These are phyloP conservation scores for Plenodomus lindquistii DNA, from an alignment of 2,329 filamentous ascomycete species.

Conservation along the genomic window DNA sequence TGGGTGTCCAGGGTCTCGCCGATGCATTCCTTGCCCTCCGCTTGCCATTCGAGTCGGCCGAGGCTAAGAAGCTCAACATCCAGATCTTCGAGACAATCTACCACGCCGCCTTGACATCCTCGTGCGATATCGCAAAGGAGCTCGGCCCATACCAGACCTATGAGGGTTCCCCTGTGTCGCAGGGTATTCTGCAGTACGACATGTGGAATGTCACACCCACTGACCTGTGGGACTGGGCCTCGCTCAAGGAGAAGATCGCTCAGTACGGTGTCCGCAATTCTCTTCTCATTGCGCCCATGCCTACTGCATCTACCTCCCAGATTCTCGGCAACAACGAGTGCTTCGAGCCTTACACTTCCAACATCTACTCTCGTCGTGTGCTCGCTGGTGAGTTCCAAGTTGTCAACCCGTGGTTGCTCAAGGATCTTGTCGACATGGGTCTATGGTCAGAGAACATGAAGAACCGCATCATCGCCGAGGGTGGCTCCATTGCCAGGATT, in stretches of 20 bases:
- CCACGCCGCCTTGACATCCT: constrained; percentile 89
- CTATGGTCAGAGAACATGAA: constrained; percentile 99
- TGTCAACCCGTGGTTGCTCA: constrained; percentile 97
- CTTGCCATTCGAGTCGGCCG: constrained; percentile 93
- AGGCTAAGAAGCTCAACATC: constrained; percentile 91
- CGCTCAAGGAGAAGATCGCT: constrained; percentile 87
- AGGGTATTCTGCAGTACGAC: constrained; percentile 96
- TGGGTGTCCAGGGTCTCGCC: constrained; percentile 96
- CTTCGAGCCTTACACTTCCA: constrained; percentile 99
- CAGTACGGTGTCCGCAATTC: constrained; percentile 95
- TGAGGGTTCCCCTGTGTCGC: constrained; percentile 88
- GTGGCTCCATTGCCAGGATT: constrained; percentile 94
- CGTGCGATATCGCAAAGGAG: constrained; percentile 80
- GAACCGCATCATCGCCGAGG: constrained; percentile 98
- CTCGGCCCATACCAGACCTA: constrained; percentile 88
- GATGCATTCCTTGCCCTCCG: constrained; percentile 97
- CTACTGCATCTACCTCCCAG: constrained; percentile 94
- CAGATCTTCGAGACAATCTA: constrained; percentile 99
- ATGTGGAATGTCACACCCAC: constrained; percentile 97
- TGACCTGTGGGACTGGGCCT: constrained; percentile 94
- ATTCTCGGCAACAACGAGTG: constrained; percentile 99
- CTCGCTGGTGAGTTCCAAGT: constrained; percentile 98
- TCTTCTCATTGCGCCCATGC: constrained; percentile 94
- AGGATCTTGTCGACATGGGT: constrained; percentile 96
- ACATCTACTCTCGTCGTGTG: constrained; percentile 98